These are phyloP conservation scores for Clavispora carvajalis DNA, from an alignment of 805 yeast species.

Conservation along the genomic window DNA sequence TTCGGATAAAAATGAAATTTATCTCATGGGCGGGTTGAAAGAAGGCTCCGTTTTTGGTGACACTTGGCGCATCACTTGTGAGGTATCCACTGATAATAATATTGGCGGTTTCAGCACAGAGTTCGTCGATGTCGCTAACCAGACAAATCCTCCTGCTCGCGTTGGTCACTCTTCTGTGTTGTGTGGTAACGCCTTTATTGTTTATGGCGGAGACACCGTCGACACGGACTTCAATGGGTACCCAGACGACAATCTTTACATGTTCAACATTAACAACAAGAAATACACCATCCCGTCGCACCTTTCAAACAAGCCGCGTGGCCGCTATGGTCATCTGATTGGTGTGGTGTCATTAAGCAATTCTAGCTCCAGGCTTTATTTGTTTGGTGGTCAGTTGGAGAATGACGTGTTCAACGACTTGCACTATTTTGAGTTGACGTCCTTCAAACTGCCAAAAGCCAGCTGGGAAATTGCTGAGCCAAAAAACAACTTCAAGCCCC, in stretches of 20 bases:
- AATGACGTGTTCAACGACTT: slow-evolving; percentile 83
- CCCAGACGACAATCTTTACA: slow-evolving; percentile 84
- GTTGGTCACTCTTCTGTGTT: slow-evolving; percentile 92
- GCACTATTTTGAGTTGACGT: slow-evolving; percentile 79
- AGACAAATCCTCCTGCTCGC: slow-evolving; percentile 87
- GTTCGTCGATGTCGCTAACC: slow-evolving; percentile 47
- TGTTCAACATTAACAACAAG: slow-evolving; percentile 57
- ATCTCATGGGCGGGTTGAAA: slow-evolving; percentile 91
- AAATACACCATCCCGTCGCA: slow-evolving; percentile 43
- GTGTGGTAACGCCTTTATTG: slow-evolving; percentile 90
- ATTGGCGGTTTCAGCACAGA: slow-evolving; percentile 26
- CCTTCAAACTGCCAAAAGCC: slow-evolving; percentile 77
- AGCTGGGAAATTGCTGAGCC: slow-evolving; percentile 76
- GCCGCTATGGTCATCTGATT: slow-evolving; percentile 92
- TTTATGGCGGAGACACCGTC: slow-evolving; percentile 95
- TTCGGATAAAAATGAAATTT: slow-evolving; percentile 75
- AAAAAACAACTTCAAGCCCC: slow-evolving; percentile 47
- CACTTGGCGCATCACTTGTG: slow-evolving; percentile 79
- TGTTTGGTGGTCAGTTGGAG: slow-evolving; percentile 92
- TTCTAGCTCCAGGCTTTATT: slow-evolving; percentile 53
- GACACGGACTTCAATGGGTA: slow-evolving; percentile 68
- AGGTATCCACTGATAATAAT: slow-evolving; percentile 18
- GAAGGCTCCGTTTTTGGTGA: slow-evolving; percentile 93
- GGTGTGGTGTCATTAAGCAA: slow-evolving; percentile 56
- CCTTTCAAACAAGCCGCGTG: slow-evolving; percentile 63